Base-by-base conservation (phyloP, 768 basidiomycete genomes). In the Leccinum aurantiacum region DNA sequence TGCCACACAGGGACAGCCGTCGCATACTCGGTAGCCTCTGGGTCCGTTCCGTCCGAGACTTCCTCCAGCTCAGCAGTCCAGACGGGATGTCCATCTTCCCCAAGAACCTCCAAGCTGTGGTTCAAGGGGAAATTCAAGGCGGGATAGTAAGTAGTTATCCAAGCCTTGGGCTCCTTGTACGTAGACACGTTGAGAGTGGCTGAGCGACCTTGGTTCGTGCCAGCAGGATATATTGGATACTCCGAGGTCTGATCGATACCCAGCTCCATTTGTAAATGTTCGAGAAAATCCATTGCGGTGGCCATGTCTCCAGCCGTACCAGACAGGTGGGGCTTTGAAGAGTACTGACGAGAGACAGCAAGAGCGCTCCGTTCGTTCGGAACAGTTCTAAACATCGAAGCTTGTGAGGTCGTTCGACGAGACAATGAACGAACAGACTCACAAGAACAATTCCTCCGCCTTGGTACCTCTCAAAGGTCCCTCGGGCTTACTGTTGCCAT, bases 71-170 rank as follows among this genome's bases (percentile, higher is more conserved):
- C 78, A 3, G 90, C 90, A n/a, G 78, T 74, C 85, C 88, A 86
- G 14, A 77, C 66, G 4, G 78, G 71, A 7, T 73, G 69, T 14
- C 82, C 83, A 44, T 82, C 79, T 7, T 79, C 79, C 48, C 77
- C 81, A 22, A 87, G 65, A 24, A 88, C 79, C 56, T 85, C 79
- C n/a, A 89, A 73, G 53, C 79, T 78, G 37, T 81, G 76, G 47
- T 83, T 78, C 25, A 88, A 73, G 17, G 89, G 87, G 6, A 78
- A 82, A 74, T 90, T 89, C 77, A 91, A 78, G 27, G 87, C 75
- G 10, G 91, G 89, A 72, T 87, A 91, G 74, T 93, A 93, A 27
- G 78, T 78, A 57, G 83, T 83, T 60, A 88, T 84, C 87, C 87
- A 89, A 57, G 82, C 86, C 11, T 65, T 71, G 3, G 83, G 81